phyloP scores from a whole-genome alignment of 2,329 filamentous ascomycete species.

The Allantophomopsis lycopodina region DNA sequence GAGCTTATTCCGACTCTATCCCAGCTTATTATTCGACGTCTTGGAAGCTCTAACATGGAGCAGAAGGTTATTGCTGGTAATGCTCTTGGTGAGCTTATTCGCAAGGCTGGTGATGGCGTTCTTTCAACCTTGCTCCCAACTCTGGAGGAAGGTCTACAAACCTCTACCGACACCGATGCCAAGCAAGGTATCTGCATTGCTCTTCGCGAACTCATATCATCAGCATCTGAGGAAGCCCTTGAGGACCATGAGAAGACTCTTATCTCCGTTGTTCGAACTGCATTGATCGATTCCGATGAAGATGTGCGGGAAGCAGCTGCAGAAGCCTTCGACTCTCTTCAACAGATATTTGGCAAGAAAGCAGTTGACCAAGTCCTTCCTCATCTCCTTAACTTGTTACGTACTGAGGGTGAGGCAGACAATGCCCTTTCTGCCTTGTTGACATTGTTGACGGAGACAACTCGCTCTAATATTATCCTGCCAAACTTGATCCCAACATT shows the following conservation, averaged over 20 bases:
- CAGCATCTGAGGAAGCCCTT: constrained; percentile 75
- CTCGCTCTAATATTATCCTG: constrained; percentile 88
- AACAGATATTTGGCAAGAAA: constrained; percentile 86
- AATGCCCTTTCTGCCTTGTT: constrained; percentile 87
- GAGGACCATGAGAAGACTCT: constrained; percentile 93
- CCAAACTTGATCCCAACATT: constrained; percentile 93
- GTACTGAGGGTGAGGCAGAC: constrained; percentile 74
- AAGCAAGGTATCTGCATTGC: constrained; percentile 97
- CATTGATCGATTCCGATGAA: constrained; percentile 76
- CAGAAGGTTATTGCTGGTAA: constrained; percentile 98
- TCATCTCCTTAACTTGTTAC: constrained; percentile 77
- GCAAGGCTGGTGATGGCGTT: constrained; percentile 91
- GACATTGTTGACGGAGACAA: constrained; percentile 85
- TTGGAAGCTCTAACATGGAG: constrained; percentile 94
- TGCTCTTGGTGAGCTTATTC: constrained; percentile 88
- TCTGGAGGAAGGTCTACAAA: constrained; percentile 80
- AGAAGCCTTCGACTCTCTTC: constrained; percentile 90
- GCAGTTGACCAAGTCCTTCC: constrained; percentile 93
- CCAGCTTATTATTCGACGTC: constrained; percentile 82
- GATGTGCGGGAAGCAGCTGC: constrained; percentile 92
- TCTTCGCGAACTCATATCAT: constrained; percentile 81
- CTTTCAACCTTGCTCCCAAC: constrained; percentile 79
- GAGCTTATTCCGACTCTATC: constrained; percentile 91
- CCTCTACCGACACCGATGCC: constrained; percentile 79
- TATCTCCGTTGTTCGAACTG: constrained; percentile 85